These are phyloP conservation scores for Trichomonas vaginalis DNA, from an alignment of 208 protist species.

Conservation along the genomic window DNA sequence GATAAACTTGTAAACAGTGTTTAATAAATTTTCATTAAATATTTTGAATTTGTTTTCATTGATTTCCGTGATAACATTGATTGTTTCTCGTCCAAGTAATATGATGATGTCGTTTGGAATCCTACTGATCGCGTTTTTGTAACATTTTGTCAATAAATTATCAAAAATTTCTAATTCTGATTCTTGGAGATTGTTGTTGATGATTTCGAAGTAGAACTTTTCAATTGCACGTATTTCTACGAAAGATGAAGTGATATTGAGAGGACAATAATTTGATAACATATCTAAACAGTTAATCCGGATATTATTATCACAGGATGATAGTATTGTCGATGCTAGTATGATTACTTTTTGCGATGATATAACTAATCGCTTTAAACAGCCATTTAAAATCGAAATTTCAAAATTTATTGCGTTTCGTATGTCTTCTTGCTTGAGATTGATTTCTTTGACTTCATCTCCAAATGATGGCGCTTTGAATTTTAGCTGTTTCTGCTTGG, in stretches of 20 bases:
- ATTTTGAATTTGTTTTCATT: too few relatives aligned
- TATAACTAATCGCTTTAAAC: neutral
- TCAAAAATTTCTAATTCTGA: neutral
- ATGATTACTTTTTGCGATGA: neutral
- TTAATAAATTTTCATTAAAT: neutral
- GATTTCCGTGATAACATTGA: neutral
- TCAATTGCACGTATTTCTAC: neutral
- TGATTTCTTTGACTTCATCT: neutral
- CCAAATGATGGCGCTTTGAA: neutral
- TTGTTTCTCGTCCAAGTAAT: neutral
- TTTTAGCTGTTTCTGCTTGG: neutral
- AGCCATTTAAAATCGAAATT: neutral
- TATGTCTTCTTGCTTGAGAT: neutral
- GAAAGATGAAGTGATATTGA: neutral
- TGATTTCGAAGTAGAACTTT: neutral
- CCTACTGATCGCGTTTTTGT: neutral
- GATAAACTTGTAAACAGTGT: neutral
- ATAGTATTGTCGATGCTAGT: neutral
- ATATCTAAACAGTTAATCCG: neutral
- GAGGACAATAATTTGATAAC: neutral
- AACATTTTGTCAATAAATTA: neutral
- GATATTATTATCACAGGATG: neutral
- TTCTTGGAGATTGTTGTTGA: neutral
- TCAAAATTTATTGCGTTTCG: neutral
- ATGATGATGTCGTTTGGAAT: neutral